A percentile compares a stretch with the other conserved stretches of the same genome.
These are phyloP conservation scores for Allodekkera sacchari DNA, from an alignment of 805 yeast species.

Conservation along the genomic window DNA sequence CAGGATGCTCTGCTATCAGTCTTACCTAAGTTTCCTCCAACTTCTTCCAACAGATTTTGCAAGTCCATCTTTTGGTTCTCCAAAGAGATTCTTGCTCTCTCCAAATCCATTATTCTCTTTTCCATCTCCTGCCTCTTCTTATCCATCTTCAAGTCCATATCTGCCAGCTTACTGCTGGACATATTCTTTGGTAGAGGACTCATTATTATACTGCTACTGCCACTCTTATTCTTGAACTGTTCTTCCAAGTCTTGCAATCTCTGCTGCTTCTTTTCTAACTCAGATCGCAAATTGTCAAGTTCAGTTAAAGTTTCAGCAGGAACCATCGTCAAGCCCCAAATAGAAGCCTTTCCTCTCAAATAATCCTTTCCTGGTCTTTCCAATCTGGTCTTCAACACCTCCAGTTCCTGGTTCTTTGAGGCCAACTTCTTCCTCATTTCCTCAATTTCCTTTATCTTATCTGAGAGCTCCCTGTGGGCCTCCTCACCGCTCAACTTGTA, in stretches of 20 bases:
- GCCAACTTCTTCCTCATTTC: neutral
- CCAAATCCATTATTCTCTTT: neutral
- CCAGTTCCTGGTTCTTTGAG: neutral
- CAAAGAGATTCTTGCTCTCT: neutral
- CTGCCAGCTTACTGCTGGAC: too few relatives aligned
- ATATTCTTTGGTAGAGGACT: too few relatives aligned
- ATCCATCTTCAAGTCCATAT: constrained; percentile 1
- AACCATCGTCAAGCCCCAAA: too few relatives aligned
- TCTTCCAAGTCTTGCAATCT: constrained; percentile 7
- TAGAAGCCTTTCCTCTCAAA: neutral
- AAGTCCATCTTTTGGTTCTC: constrained; percentile 2
- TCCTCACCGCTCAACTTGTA: neutral
- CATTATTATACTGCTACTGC: too few relatives aligned
- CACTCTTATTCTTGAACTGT: too few relatives aligned
- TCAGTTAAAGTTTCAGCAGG: constrained; percentile 7
- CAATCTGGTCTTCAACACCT: neutral
- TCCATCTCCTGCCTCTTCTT: constrained; percentile 1
- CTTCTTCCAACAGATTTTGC: too few relatives aligned
- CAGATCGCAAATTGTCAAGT: constrained; percentile 6
- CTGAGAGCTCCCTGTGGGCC: neutral
- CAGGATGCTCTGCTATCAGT: too few relatives aligned
- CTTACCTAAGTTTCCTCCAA: too few relatives aligned
- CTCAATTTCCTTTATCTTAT: constrained; percentile 1
- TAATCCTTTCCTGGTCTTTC: neutral
- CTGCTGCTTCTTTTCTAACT: constrained; percentile 7